Evolutionary conservation across 352 stramenopile species (phyloP), one percentile per base, ranked within the genome.

Genomic region (Phytophthora kernoviae): DNA sequence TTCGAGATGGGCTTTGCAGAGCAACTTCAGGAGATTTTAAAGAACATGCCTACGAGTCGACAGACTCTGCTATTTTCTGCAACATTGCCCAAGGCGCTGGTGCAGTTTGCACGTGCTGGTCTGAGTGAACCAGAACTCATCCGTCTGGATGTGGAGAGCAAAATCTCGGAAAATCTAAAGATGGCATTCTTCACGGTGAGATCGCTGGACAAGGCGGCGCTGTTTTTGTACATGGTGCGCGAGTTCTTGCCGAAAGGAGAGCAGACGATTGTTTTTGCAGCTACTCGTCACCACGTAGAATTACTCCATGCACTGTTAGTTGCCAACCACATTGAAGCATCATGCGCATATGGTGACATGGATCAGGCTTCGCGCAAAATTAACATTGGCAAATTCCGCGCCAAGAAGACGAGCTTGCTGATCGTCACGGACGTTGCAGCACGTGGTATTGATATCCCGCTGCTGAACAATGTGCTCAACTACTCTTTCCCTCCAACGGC

Each of bases 1-100:
- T 99, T 99, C 73, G 98, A 99, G 71, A 99, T 99, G 98, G 98
- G 98, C 14, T 99, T 99, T 68, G 93, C 96, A 0, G 83, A 98
- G 60, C 98, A 99, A 75, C 73, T 99, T 47, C 79, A 98, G 45
- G 85, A 98, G 70, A 97, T 98, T 73, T 64, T 96, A 15, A 89
- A 82, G 54, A 94, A 84, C 44, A 96, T 99, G 82, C 91, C 94
- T 2, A 71, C 73, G 14, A 88, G 57, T 69, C 73, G 86, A 41
- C 82, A 96, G 77, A 98, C 94, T 37, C 68, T 99, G 55, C 73
- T 99, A 15, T 98, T 98, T 73, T 97, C 90, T 5, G 97, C 97
- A 7, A 99, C 98, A 10, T 87, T 99, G 77, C 98, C 98, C 5
- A 98, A 98, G 68, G 86, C 91, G 36, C 79, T 99, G 17, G 88